Evolutionary conservation across 805 yeast genomes (phyloP), one percentile per base, ranked within the genome.

Genomic region (Candida chauliodis): DNA sequence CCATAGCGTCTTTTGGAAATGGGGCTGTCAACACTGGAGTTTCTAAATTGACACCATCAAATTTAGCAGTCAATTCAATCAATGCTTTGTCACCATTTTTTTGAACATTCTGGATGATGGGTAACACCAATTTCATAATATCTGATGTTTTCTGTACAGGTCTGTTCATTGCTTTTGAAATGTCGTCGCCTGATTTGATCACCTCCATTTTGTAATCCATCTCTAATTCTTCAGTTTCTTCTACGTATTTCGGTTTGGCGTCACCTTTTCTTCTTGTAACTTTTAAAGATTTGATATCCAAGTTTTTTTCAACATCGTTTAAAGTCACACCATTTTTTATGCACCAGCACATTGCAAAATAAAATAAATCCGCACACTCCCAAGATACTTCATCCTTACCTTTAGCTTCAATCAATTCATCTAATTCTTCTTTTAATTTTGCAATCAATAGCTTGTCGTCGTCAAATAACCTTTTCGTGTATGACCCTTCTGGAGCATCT

Each of bases 61-160:
- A 93, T 63, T 88, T 89, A 37, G 78, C 88, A 6, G 99, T 90
- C 44, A 80, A 74, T 59, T 89, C 96, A n/a, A 93, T 51, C 40
- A 93, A 69, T 0, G 97, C 98, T 38, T 72, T 71, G 55, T 93
- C 97, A 46, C 99, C 99, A 31, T 78, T 75, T 5, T 61, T 53
- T 50, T 78, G 79, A 19, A 93, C 97, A 37, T 76, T 74, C 25
- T 84, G 79, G 31, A 93, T 80, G 44, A 93, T 93, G 28, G 99
- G 99, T 27, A 81, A 76, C 19, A 95, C 98, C 38, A 93, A 73
- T 47, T 84, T 81, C 95, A 90, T 88, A 46, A 93, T 95, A 53
- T 88, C 93, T 15, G 90, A 74, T 16, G 96, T 86, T 54, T 84
- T 84, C 65, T 93, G 98, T 36, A 87, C 93, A n/a, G 99, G 99